A percentile compares a stretch with the other conserved stretches of the same genome.
phyloP scores from a whole-genome alignment of 2,329 filamentous ascomycete species.

The Pseudopyrenochaeta lycopersici region DNA sequence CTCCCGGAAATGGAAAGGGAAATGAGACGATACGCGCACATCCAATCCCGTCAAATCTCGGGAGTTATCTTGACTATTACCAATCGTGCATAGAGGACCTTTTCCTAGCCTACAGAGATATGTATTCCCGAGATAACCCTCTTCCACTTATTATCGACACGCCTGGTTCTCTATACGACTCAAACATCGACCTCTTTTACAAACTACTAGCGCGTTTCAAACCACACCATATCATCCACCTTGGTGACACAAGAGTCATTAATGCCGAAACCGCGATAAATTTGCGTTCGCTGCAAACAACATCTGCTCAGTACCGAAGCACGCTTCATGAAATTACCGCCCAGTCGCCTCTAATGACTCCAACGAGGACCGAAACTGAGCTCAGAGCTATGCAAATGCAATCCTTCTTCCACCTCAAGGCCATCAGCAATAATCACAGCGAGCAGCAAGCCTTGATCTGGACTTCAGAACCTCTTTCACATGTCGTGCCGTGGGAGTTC shows the following conservation, averaged over 20 bases:
- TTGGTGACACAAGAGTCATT: slow-evolving; percentile 55
- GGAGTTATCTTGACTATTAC: slow-evolving; percentile 73
- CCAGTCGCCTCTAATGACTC: slow-evolving; percentile 45
- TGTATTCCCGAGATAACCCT: slow-evolving; percentile 52
- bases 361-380: slow-evolving; percentile 69
- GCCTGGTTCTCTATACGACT: slow-evolving; percentile 76
- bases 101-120: slow-evolving; percentile 64
- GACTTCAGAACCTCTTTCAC: slow-evolving; percentile 65
- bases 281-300: slow-evolving; percentile 61
- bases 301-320: slow-evolving; percentile 46
- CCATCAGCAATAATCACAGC: slow-evolving; percentile 12
- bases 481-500: slow-evolving; percentile 68
- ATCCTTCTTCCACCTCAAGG: slow-evolving; percentile 74
- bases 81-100: slow-evolving; percentile 71
- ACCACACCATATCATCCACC: slow-evolving; percentile 72
- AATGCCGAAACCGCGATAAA: slow-evolving; percentile 68
- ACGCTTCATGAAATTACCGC: slow-evolving; percentile 66
- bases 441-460: slow-evolving; percentile 53
- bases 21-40: slow-evolving; percentile 68
- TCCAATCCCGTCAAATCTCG: slow-evolving; percentile 71
- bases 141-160: slow-evolving; percentile 76
- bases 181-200: slow-evolving; percentile 71
- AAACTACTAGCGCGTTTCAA: slow-evolving; percentile 64
- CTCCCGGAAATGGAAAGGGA: slow-evolving; percentile 28
- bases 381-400: slow-evolving; percentile 79